phyloP scores from a whole-genome alignment of 345 rosid species.

The Citrus trifoliata region DNA sequence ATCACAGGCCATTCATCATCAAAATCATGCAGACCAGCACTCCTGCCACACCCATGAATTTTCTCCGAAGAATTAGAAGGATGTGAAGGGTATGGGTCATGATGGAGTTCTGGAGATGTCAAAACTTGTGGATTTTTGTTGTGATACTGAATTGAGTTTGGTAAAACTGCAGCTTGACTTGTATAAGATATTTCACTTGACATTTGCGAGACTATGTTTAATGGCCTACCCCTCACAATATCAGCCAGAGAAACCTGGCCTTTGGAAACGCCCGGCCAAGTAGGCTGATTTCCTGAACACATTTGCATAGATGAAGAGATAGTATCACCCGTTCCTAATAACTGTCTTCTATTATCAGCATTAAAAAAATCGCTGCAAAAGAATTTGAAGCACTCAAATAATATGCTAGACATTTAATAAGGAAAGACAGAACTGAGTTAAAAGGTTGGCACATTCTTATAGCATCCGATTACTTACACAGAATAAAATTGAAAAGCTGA shows the following conservation, averaged over 20 bases:
- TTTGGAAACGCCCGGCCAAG: slow-evolving; percentile 22
- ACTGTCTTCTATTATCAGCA: slow-evolving; percentile 31
- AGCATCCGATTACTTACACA: background rate
- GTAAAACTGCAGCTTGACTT: slow-evolving; percentile 13
- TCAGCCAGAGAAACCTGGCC: slow-evolving; percentile 43
- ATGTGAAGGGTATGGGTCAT: slow-evolving; percentile 10
- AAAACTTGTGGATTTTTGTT: slow-evolving; percentile 12
- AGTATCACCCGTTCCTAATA: slow-evolving; percentile 21
- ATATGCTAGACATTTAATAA: background rate
- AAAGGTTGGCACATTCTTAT: background rate
- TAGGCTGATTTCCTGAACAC: slow-evolving; percentile 20
- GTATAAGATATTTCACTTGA: slow-evolving; percentile 20
- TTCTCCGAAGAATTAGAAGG: slow-evolving; percentile 8
- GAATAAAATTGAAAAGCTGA: background rate
- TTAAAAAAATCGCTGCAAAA: slow-evolving; percentile 30
- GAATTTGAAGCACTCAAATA: background rate
- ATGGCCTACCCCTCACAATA: slow-evolving; percentile 32
- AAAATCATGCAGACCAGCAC: slow-evolving; percentile 17
- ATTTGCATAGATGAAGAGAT: slow-evolving; percentile 21
- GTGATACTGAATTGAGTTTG: slow-evolving; percentile 6
- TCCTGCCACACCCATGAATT: slow-evolving; percentile 6
- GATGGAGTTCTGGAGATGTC: slow-evolving; percentile 10
- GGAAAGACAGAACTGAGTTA: background rate
- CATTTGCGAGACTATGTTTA: slow-evolving; percentile 15
- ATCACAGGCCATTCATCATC: slow-evolving; percentile 23